Base-by-base conservation (phyloP, 331 rosid genomes). In the Malus hybrid region DNA sequence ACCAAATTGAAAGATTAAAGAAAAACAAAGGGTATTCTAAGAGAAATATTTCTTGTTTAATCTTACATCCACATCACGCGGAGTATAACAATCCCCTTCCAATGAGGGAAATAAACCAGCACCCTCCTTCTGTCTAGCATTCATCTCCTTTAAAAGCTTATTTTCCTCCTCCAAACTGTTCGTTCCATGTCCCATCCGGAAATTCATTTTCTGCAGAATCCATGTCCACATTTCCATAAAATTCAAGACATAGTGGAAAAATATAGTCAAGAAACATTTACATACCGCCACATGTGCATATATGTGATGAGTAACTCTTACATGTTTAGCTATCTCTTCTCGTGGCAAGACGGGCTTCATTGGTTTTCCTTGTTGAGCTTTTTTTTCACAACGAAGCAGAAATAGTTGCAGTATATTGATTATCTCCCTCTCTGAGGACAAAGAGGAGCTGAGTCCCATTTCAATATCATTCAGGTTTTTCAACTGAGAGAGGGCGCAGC, bases 141-240 rank as follows among this genome's bases (percentile, higher is more conserved):
- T 83, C 56, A 86, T 77, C 42, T 84, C 50, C 68, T 77, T 81
- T 13, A 83, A 30, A 30, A 83, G 75, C 68, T 46, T 18, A 42
- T 85, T 86, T 78, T 87, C 90, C 46, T 77, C 77, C 0, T 69
- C 81, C 79, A 80, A 74, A 70, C 18, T 88, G 70, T 57, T 79
- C 18, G 68, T 53, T 30, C 89, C 86, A 61, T 86, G 93, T 29
- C 24, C 78, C 83, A 88, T 74, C 80, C 71, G 24, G 36, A 75
- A 80, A 68, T 75, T 73, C 83, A 81, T 48, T 61, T 80, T 74
- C 93, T 84, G 77, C 57, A 52, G 48, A 53, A 68, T 5, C 22
- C n/a, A 75, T 42, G 11, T 63, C 29, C 58, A 7, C 52, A 26
- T 55, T 44, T 5, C 3, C 10, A 6, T 30, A 2, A 53, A 56